A percentile compares a stretch with the other conserved stretches of the same genome.
Evolutionary conservation across 345 rosid genomes (phyloP).

Genomic region (Leavenworthia alabamica): DNA sequence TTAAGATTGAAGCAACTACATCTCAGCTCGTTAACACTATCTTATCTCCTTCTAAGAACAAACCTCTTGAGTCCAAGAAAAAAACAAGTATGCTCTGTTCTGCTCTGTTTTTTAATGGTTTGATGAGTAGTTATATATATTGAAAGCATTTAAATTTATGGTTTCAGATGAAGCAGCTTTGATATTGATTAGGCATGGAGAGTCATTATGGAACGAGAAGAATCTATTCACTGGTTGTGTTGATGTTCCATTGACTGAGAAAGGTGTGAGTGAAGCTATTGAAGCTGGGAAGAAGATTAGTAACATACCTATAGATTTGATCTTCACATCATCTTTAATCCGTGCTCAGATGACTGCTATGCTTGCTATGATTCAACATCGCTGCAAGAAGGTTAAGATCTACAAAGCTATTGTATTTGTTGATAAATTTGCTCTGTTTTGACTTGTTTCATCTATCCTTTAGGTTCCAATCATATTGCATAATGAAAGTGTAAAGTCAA

Average conservation of each 20-base stretch:
- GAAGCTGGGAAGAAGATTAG: constrained; percentile 97
- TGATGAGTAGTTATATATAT: too few species aligned
- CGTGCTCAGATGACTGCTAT: constrained; percentile 99
- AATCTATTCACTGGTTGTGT: constrained; percentile 97
- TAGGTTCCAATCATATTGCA: constrained; percentile 89
- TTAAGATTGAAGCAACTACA: constrained; percentile 48
- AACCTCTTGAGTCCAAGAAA: constrained; percentile 37
- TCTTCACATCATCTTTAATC: constrained; percentile 79
- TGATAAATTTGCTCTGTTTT: background rate
- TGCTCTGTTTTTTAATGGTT: background rate
- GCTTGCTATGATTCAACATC: constrained; percentile 99
- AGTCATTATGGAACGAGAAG: constrained; percentile 98
- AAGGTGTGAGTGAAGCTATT: constrained; percentile 93
- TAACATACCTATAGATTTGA: constrained; percentile 89
- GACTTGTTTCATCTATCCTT: background rate
- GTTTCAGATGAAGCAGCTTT: constrained; percentile 68
- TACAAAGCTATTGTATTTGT: too few species aligned
- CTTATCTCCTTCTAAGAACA: constrained; percentile 43
- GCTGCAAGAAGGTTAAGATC: constrained; percentile 56
- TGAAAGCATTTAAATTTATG: background rate
- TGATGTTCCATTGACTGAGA: constrained; percentile 87
- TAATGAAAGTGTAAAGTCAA: constrained; percentile 68
- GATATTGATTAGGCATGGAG: constrained; percentile 95
- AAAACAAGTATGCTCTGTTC: constrained; percentile 51
- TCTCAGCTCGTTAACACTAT: constrained; percentile 48